These are phyloP conservation scores for Isatis tinctoria DNA, from an alignment of 345 rosid species.

Conservation along the genomic window DNA sequence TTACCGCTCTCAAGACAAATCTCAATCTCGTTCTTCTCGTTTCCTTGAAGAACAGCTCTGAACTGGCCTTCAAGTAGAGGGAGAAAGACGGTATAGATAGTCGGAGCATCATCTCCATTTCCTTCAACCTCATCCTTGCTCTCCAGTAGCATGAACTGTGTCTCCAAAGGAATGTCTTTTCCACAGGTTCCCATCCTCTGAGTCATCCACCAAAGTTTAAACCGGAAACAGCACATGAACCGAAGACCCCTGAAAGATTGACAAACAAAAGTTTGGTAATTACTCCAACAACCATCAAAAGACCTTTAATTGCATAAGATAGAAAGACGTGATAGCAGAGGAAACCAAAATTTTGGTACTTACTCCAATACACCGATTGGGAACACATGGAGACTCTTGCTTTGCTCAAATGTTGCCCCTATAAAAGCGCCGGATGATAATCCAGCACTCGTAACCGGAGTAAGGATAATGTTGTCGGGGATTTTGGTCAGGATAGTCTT, in stretches of 20 bases:
- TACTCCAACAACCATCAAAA: background rate
- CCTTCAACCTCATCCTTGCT: constrained; percentile 57
- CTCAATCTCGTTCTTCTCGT: constrained; percentile 75
- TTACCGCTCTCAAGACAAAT: constrained; percentile 96
- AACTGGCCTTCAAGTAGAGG: constrained; percentile 97
- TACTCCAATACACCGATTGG: constrained; percentile 84
- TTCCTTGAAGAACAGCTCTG: constrained; percentile 93
- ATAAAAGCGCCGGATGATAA: constrained; percentile 72
- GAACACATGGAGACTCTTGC: constrained; percentile 91
- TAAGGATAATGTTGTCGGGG: constrained; percentile 73
- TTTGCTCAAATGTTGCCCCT: constrained; percentile 74
- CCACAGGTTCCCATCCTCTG: constrained; percentile 95
- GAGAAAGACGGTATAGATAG: constrained; percentile 81
- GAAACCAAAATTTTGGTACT: constrained; percentile 14
- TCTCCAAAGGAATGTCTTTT: constrained; percentile 91
- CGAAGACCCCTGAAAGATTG: constrained; percentile 61
- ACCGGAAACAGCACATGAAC: constrained; percentile 85
- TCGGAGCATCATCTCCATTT: constrained; percentile 45
- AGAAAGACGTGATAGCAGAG: background rate
- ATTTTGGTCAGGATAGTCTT: constrained; percentile 85
- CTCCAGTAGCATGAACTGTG: constrained; percentile 90
- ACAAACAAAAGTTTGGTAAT: constrained; percentile 12
- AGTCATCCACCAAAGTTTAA: constrained; percentile 99
- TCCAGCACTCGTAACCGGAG: constrained; percentile 63
- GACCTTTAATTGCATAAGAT: background rate